These are phyloP conservation scores for Diphasiastrum complanatum DNA, from an alignment of 83 land plant species.

Conservation along the genomic window DNA sequence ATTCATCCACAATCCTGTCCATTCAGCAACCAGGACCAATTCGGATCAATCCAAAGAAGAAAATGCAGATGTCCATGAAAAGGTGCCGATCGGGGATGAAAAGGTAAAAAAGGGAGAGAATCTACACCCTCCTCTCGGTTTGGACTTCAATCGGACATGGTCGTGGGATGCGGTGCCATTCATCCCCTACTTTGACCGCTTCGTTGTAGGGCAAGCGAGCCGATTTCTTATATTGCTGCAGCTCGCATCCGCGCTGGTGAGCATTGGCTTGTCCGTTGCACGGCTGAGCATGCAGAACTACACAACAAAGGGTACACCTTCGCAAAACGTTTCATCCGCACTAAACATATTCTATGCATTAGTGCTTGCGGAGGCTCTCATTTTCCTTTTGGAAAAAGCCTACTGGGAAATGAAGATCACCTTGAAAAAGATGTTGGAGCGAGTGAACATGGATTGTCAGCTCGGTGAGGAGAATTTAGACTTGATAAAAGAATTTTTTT, in stretches of 20 bases:
- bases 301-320: slow-evolving; percentile 32
- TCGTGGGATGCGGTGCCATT: slow-evolving; percentile 41
- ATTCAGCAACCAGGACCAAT: not conserved
- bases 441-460: slow-evolving; percentile 46
- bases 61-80: too few relatives aligned
- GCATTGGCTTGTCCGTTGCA: slow-evolving; percentile 46
- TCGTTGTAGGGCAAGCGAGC: slow-evolving; percentile 46
- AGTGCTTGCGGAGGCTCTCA: slow-evolving; percentile 53
- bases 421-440: slow-evolving; percentile 33
- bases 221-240: slow-evolving; percentile 58
- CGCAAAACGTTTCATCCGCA: slow-evolving; percentile 21
- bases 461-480: slow-evolving; percentile 23
- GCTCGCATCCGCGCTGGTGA: slow-evolving; percentile 48
- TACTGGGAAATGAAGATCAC: slow-evolving; percentile 70
- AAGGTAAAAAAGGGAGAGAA: too few relatives aligned
- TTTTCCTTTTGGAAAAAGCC: slow-evolving; percentile 64
- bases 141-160: slow-evolving; percentile 32
- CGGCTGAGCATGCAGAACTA: slow-evolving; percentile 48
- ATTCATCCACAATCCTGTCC: slow-evolving; percentile 7
- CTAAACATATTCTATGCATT: slow-evolving; percentile 60
- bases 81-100: too few relatives aligned
- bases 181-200: slow-evolving; percentile 47
- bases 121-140: too few relatives aligned
- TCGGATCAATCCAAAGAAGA: too few relatives aligned
- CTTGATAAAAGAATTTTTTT: slow-evolving; percentile 52